phyloP scores from a whole-genome alignment of 2,329 filamentous ascomycete species.

The Arthrobotrys pseudoclavata region DNA sequence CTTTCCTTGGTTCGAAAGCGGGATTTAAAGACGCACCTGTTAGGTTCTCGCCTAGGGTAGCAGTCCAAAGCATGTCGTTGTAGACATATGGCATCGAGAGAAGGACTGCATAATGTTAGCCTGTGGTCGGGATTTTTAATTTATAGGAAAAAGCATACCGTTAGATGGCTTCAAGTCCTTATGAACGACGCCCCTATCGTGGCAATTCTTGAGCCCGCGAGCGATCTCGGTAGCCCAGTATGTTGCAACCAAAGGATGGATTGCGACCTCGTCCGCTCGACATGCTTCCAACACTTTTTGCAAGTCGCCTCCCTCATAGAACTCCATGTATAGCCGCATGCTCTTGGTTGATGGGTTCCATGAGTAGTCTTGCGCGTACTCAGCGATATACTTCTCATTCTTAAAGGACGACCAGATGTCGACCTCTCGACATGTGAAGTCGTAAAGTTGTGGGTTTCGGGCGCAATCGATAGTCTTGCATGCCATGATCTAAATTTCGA shows the following conservation, averaged over 20 bases:
- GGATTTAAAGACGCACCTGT: constrained; percentile 33
- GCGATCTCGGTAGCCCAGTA: constrained; percentile 58
- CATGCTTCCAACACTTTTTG: constrained; percentile 56
- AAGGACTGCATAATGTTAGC: constrained; percentile 41
- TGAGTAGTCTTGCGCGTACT: constrained; percentile 56
- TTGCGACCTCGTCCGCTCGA: constrained; percentile 55
- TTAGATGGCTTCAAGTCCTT: constrained; percentile 59
- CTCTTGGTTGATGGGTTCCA: constrained; percentile 59
- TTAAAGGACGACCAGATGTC: constrained; percentile 59
- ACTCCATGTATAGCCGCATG: constrained; percentile 58
- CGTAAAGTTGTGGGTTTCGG: constrained; percentile 53
- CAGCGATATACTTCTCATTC: constrained; percentile 57
- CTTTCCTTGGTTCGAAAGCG: neutral
- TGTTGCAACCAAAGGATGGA: constrained; percentile 54
- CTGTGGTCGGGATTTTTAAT: neutral
- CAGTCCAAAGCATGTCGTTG: constrained; percentile 59
- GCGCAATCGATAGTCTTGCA: constrained; percentile 60
- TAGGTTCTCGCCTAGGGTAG: constrained; percentile 53
- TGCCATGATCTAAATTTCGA: constrained; percentile 45
- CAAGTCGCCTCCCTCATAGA: constrained; percentile 53
- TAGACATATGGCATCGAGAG: constrained; percentile 57
- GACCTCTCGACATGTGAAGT: constrained; percentile 56
- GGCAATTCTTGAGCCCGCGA: constrained; percentile 54
- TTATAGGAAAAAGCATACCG: neutral
- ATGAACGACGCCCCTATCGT: constrained; percentile 55